Conservation (phyloP, 75 land plant genomes). For the Pinus albicaulis region DNA sequence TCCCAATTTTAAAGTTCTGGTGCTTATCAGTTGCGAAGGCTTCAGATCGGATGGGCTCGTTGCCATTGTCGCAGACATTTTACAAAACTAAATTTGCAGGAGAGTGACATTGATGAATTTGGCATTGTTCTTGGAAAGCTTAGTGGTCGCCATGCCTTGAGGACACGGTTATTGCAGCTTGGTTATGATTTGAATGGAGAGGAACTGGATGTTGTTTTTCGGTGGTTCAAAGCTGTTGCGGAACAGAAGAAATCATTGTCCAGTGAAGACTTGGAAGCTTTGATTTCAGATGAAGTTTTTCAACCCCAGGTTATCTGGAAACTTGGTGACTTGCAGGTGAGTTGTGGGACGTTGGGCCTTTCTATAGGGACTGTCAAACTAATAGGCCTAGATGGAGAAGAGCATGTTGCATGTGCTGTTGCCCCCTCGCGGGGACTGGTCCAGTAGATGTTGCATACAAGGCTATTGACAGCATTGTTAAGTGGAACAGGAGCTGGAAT, state of each 20-base stretch:
- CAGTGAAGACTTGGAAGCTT: constrained; percentile 78
- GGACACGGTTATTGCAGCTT: constrained; percentile 56
- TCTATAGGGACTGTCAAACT: constrained; percentile 93
- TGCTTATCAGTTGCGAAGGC: too few relatives aligned
- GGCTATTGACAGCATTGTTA: too few relatives aligned
- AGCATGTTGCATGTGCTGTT: too few relatives aligned
- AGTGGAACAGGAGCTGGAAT: too few relatives aligned
- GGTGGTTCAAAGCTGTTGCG: constrained; percentile 84
- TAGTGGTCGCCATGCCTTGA: constrained; percentile 98
- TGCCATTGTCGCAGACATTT: too few relatives aligned
- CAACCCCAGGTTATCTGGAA: constrained; percentile 82
- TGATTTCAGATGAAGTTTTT: constrained; percentile 82
- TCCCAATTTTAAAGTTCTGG: too few relatives aligned
- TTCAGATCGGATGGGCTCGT: too few relatives aligned
- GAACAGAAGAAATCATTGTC: constrained; percentile 84
- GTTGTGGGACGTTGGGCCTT: constrained; percentile 86
- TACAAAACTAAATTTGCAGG: too few relatives aligned
- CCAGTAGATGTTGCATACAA: too few relatives aligned
- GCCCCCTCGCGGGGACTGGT: too few relatives aligned
- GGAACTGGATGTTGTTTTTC: constrained; percentile 78
- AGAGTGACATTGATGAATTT: too few relatives aligned
- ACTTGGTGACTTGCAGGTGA: constrained; percentile 67
- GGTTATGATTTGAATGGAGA: constrained; percentile 80
- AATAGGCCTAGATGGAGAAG: constrained; percentile 66
- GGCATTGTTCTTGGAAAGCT: constrained; percentile 95